Evolutionary conservation across 805 yeast species (phyloP).

Genomic region (Wickerhamia fluorescens): DNA sequence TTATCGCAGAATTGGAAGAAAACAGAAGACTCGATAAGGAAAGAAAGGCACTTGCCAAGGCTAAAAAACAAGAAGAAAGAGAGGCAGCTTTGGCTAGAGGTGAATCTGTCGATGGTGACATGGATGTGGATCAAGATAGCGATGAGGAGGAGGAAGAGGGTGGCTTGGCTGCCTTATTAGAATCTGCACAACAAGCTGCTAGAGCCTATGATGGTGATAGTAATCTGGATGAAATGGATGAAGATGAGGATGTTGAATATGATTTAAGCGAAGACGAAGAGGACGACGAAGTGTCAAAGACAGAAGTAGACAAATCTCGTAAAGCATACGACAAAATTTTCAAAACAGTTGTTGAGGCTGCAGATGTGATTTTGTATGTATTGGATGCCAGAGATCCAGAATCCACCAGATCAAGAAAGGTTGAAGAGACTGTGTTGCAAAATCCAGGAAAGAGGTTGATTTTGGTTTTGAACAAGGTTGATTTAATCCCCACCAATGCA

Average conservation of each 20-base stretch:
- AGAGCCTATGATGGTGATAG: constrained; percentile 58
- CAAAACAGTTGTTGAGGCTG: constrained; percentile 84
- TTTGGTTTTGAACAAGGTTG: constrained; percentile 84
- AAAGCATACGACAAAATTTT: constrained; percentile 92
- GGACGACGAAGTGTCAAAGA: constrained; percentile 35
- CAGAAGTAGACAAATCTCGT: constrained; percentile 65
- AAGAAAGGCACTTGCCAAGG: constrained; percentile 43
- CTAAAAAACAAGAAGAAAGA: constrained; percentile 43
- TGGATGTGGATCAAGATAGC: constrained; percentile 30
- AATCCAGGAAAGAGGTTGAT: constrained; percentile 79
- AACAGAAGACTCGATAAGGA: constrained; percentile 50
- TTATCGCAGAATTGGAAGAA: constrained; percentile 66
- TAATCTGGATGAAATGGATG: constrained; percentile 25
- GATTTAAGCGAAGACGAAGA: constrained; percentile 35
- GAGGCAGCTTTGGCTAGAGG: constrained; percentile 33
- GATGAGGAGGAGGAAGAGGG: constrained; percentile 37
- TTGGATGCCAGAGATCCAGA: constrained; percentile 97
- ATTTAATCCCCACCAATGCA: constrained; percentile 80
- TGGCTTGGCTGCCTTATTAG: constrained; percentile 77
- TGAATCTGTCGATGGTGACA: constrained; percentile 28
- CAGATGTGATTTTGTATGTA: constrained; percentile 90
- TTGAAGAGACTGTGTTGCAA: constrained; percentile 82
- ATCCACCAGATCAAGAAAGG: constrained; percentile 83
- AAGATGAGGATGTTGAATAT: constrained; percentile 37
- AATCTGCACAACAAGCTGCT: constrained; percentile 87